Evolutionary conservation across 441 rosid genomes (phyloP), one percentile per base, ranked within the genome.

Genomic region (Theobroma grandiflorum): DNA sequence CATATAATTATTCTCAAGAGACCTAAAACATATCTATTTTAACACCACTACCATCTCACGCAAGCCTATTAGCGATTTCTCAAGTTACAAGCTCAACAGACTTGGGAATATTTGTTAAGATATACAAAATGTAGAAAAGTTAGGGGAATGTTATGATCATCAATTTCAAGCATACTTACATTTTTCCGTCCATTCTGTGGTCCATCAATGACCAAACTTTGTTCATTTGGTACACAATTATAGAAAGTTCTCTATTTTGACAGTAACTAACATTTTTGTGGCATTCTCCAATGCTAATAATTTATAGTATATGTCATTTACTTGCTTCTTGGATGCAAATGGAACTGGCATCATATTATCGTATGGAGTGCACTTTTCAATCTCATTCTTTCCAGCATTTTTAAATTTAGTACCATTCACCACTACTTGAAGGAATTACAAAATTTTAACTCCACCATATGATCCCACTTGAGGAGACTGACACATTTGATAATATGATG

Each of bases 401-500:
- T 37, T 76, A 37, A 2, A 2, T 43, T 47, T 37, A 43, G n/a
- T 57, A 26, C 31, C 31, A 74, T 74, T 4, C 68, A 65, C 55
- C 6, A 33, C 7, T 42, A 26, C 58, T 75, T 65, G 42, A 75
- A 26, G 57, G 22, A 52, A 8, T 52, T 74, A 15, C 43, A 16
- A 35, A 16, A 8, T 66, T 66, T 40, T 42, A 42, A 42, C 47
- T 42, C 50, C 50, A 16, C 9, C 33, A 50, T 70, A 71, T 52
- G 18, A 31, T 50, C 22, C n/a, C 72, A 68, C 42, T 64, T 14
- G 31, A 18, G 47, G 8, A 74, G 26, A 74, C 40, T 8, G 38
- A 74, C 53, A 59, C 55, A 31, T 42, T 40, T 20, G 7, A 38
- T 55, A 38, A 57, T 20, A 40, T 57, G 77, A 74, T 22, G 76